phyloP scores from a whole-genome alignment of 495 filamentous ascomycete species.

The Talaromyces nanjingensis region DNA sequence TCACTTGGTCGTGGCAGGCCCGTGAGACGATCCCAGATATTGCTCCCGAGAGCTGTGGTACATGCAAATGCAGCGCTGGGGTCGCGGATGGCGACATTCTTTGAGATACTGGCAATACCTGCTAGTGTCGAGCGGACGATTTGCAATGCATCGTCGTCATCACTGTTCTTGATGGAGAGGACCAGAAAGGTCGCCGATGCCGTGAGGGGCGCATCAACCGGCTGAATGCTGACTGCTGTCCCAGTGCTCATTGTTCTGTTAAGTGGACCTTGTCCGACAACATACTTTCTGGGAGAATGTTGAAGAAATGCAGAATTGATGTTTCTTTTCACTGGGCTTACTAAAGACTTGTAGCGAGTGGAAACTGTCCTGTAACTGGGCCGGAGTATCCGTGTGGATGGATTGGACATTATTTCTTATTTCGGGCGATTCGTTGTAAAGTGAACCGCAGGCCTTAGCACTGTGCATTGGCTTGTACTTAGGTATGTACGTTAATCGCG shows the following conservation, averaged over 20 bases:
- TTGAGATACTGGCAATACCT: slow-evolving; percentile 36
- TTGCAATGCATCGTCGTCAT: slow-evolving; percentile 20
- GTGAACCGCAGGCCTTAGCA: too few species aligned
- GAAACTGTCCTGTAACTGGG: neutral
- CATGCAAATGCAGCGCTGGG: slow-evolving; percentile 41
- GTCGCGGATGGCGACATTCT: slow-evolving; percentile 50
- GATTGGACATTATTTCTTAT: neutral
- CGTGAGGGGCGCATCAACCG: slow-evolving; percentile 44
- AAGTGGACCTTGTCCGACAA: neutral
- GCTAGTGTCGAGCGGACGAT: slow-evolving; percentile 40
- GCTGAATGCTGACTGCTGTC: slow-evolving; percentile 27
- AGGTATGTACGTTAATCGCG: too few species aligned
- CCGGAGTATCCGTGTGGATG: neutral
- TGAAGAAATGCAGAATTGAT: neutral
- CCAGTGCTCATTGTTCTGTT: neutral
- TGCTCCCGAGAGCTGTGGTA: slow-evolving; percentile 47
- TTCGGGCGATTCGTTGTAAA: too few species aligned
- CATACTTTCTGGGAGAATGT: neutral
- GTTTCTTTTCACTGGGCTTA: neutral
- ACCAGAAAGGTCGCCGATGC: slow-evolving; percentile 47
- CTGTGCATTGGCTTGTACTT: too few species aligned
- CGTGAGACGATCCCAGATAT: slow-evolving; percentile 41
- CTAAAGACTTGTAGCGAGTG: neutral
- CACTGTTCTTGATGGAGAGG: slow-evolving; percentile 29
- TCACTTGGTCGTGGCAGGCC: slow-evolving; percentile 39